Base-by-base conservation (phyloP, 169 alveolate species). In the Cryptosporidium viatorum region DNA sequence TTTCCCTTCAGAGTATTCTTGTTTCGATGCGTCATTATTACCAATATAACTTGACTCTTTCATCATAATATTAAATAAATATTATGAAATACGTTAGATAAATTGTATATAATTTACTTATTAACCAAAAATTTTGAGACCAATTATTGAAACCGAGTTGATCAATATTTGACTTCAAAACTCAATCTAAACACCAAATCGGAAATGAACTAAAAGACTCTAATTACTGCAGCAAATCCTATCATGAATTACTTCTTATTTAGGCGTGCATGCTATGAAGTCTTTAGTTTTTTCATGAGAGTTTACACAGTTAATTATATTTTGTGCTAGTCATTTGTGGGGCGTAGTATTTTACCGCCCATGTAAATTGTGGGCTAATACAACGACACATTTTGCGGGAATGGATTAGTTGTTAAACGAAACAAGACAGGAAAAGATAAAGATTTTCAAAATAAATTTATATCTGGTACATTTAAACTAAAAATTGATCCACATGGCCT, bases 301-400 rank as follows among this genome's bases (percentile, higher is more conserved):
- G 50, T 33, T 65, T 65, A n/a, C 29, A 62, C 35, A 39, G 43
- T 21, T 29, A 70, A 12, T 70, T 55, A 55, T 55, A 55, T 26
- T 55, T 26, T 55, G 29, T 55, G 67, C 35, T 5, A 8, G 67
- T 55, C 67, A 55, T 55, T 55, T 80, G 89, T 80, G 89, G 89
- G 89, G 89, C n/a, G 31, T 62, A 43, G 16, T 31, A 1, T 60
- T 43, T 65, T 80, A 50, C 80, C 89, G 89, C 89, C 89, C 89
- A 80, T 80, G 89, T 65, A 80, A 62, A 60, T 73, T 80, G 89
- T 80, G 89, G 89, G 89, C 65, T 7, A 45, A 23, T 18, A 62
- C 14, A 26, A 80, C 89, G 89, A 80, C 29, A 59, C 39, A 23
- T 35, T 14, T 80, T 45, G 75, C 75, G 89, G 65, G 14, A 59